Conservation (phyloP, 495 filamentous ascomycete species). For the Penicillium canescens region DNA sequence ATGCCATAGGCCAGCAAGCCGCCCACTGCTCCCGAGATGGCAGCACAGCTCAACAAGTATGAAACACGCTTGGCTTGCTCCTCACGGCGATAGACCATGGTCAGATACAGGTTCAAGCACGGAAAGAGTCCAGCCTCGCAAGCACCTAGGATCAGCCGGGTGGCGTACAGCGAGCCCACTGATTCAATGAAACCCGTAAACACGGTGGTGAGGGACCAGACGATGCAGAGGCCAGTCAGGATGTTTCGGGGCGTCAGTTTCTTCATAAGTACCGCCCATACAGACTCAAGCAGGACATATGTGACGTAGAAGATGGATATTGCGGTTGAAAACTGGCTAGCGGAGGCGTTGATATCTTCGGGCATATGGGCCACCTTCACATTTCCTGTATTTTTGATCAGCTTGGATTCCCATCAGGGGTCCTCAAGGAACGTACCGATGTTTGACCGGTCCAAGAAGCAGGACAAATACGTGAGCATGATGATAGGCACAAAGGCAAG, state of each 20-base stretch:
- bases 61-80: slow-evolving; percentile 46
- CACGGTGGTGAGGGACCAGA: slow-evolving; percentile 54
- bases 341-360: slow-evolving; percentile 42
- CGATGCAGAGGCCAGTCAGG: slow-evolving; percentile 38
- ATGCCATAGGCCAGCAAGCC: slow-evolving; percentile 47
- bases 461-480: slow-evolving; percentile 47
- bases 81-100: slow-evolving; percentile 49
- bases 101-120: slow-evolving; percentile 54
- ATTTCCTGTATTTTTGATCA: slow-evolving; percentile 33
- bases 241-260: slow-evolving; percentile 46
- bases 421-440: slow-evolving; percentile 35
- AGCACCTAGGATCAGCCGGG: slow-evolving; percentile 59
- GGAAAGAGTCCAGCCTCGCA: slow-evolving; percentile 74
- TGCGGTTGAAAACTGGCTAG: slow-evolving; percentile 45
- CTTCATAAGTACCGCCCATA: slow-evolving; percentile 47
- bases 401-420: background rate
- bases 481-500: slow-evolving; percentile 45
- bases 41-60: slow-evolving; percentile 43
- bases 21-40: slow-evolving; percentile 44
- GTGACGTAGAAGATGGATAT: slow-evolving; percentile 54
- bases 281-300: slow-evolving; percentile 47
- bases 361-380: slow-evolving; percentile 47
- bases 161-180: slow-evolving; percentile 50
- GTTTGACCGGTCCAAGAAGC: slow-evolving; percentile 47
- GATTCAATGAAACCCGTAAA: slow-evolving; percentile 53